These are phyloP conservation scores for Ophiostoma himal-ulmi DNA, from an alignment of 2,329 filamentous ascomycete genomes.

Conservation along the genomic window DNA sequence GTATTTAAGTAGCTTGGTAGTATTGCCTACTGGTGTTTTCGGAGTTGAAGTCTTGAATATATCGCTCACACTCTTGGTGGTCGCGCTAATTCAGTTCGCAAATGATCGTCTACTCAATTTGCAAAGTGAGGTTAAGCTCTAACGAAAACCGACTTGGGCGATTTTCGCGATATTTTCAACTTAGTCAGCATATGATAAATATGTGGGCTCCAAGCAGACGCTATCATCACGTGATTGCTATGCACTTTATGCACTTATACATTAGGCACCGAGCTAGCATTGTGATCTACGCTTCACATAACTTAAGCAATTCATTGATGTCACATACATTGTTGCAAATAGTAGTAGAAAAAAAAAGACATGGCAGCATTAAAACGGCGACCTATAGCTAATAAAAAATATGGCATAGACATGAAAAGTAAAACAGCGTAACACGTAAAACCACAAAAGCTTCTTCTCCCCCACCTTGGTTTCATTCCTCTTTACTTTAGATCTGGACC, in stretches of 20 bases:
- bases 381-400: conserved; percentile 6
- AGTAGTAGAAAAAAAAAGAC: conserved; percentile 3
- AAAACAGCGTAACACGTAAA: conserved; percentile 3
- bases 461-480: not conserved
- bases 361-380: not conserved
- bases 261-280: not conserved
- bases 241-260: no score
- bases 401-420: not conserved
- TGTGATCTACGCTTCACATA: not conserved
- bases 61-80: not conserved
- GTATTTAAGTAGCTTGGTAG: no score
- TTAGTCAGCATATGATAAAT: not conserved
- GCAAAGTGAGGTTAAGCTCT: not conserved
- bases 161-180: not conserved
- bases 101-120: not conserved
- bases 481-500: conserved; percentile 62
- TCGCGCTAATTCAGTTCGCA: not conserved
- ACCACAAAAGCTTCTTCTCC: not conserved
- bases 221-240: not conserved
- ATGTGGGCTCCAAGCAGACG: not conserved
- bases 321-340: not conserved
- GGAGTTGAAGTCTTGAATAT: not conserved
- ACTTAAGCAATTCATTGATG: not conserved
- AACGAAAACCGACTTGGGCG: not conserved
- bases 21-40: not conserved